Evolutionary conservation across 805 yeast species (phyloP).

Genomic region (Cyberlindnera bimundalis): DNA sequence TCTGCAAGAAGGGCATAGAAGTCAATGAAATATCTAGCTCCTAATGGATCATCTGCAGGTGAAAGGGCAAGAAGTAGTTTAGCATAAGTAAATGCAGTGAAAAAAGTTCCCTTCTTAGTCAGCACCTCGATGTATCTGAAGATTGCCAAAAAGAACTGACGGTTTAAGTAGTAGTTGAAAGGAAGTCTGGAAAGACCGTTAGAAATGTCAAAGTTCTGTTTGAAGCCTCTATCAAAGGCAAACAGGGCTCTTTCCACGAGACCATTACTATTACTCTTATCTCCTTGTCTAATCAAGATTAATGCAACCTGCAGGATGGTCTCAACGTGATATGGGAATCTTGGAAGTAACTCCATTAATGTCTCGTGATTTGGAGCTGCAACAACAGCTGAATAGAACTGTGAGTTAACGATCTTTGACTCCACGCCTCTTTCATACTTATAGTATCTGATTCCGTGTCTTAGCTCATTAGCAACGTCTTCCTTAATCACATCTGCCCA

Average conservation of each 20-base stretch:
- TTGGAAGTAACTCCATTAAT: conserved; percentile 50
- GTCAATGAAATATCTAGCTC: conserved; percentile 80
- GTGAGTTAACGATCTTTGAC: conserved; percentile 33
- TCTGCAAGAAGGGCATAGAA: conserved; percentile 66
- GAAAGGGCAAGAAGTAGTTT: conserved; percentile 64
- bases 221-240: conserved; percentile 73
- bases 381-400: conserved; percentile 62
- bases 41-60: conserved; percentile 81
- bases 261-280: conserved; percentile 64
- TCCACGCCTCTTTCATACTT: conserved; percentile 43
- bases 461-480: conserved; percentile 35
- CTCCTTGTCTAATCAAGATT: conserved; percentile 73
- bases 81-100: conserved; percentile 73
- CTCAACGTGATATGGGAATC: conserved; percentile 71
- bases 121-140: conserved; percentile 69
- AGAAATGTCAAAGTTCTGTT: conserved; percentile 53
- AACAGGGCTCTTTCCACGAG: conserved; percentile 74
- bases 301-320: conserved; percentile 77
- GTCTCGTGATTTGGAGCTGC: conserved; percentile 79
- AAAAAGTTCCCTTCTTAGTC: conserved; percentile 73
- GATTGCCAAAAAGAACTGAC: conserved; percentile 71
- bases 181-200: conserved; percentile 63
- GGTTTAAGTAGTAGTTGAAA: conserved; percentile 66
- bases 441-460: conserved; percentile 53
- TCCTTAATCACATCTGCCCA: conserved; percentile 48